Evolutionary conservation across 2,329 filamentous ascomycete species (phyloP).

Genomic region (Botrytis tulipae): DNA sequence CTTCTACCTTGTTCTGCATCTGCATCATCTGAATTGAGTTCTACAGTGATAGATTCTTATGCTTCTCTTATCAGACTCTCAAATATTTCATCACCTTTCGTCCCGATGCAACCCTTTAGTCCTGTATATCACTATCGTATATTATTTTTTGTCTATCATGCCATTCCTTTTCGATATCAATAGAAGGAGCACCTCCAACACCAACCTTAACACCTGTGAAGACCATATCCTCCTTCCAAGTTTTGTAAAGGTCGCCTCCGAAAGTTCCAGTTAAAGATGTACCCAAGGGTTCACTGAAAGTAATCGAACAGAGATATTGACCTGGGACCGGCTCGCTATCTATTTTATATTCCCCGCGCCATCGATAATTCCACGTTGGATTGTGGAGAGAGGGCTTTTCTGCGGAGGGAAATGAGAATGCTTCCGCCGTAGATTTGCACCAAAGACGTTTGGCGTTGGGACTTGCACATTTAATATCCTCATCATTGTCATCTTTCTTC

Average conservation of each 20-base stretch:
- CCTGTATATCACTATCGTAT: neutral
- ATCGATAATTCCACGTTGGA: neutral
- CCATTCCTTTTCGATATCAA: neutral
- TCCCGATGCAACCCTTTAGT: neutral
- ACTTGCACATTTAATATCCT: neutral
- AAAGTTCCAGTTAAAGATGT: neutral
- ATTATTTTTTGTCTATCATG: neutral
- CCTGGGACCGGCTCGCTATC: neutral
- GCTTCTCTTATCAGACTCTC: neutral
- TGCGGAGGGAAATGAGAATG: neutral
- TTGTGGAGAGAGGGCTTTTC: neutral
- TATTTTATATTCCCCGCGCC: neutral
- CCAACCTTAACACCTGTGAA: neutral
- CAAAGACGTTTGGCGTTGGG: too few species aligned
- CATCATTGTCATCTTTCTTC: neutral
- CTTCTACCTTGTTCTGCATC: fast-evolving
- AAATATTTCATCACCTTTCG: neutral
- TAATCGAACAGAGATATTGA: neutral
- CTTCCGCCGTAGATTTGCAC: neutral
- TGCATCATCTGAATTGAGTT: neutral
- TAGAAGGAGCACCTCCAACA: too few species aligned
- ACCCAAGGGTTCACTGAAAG: neutral
- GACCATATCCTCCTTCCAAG: neutral
- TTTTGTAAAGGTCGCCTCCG: neutral
- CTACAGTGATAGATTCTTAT: neutral